A percentile compares a stretch with the other conserved stretches of the same genome.
phyloP scores from a whole-genome alignment of 768 basidiomycete genomes.

The Tricholoma flavovirens region DNA sequence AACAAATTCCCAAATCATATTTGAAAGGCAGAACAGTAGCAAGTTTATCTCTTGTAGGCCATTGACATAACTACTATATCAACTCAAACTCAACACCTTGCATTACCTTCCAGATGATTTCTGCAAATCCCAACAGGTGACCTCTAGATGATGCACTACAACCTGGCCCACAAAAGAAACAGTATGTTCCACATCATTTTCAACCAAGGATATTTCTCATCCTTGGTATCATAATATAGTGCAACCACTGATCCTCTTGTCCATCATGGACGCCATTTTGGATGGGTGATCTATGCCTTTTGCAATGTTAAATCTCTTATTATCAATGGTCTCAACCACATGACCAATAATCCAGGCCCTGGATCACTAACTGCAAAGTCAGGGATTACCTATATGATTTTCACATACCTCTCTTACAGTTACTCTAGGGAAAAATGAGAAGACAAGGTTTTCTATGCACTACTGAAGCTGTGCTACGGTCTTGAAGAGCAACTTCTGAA shows the following conservation, averaged over 20 bases:
- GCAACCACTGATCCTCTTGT: no score
- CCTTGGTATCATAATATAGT: not conserved
- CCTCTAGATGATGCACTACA: not conserved
- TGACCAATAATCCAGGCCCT: conserved; percentile 5
- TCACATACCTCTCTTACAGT: not conserved
- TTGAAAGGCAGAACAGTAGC: no score
- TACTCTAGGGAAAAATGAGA: no score
- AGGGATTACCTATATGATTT: not conserved
- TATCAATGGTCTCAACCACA: conserved; percentile 11
- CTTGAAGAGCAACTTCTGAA: conserved; percentile 10
- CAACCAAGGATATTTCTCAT: not conserved
- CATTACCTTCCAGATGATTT: not conserved
- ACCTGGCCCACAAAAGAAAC: conserved; percentile 2
- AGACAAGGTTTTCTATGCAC: no score
- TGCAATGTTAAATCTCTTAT: no score
- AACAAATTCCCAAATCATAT: no score
- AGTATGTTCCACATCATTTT: not conserved
- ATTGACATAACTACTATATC: no score
- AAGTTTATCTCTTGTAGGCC: no score
- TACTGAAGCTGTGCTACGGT: not conserved
- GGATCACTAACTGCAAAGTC: conserved; percentile 3
- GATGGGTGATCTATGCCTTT: conserved; percentile 11
- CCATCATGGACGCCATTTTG: conserved; percentile 20
- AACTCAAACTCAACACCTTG: no score
- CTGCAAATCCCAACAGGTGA: not conserved